These are phyloP conservation scores for Mortierella hygrophila DNA, from an alignment of 192 early-diverging fungal genomes.

Conservation along the genomic window DNA sequence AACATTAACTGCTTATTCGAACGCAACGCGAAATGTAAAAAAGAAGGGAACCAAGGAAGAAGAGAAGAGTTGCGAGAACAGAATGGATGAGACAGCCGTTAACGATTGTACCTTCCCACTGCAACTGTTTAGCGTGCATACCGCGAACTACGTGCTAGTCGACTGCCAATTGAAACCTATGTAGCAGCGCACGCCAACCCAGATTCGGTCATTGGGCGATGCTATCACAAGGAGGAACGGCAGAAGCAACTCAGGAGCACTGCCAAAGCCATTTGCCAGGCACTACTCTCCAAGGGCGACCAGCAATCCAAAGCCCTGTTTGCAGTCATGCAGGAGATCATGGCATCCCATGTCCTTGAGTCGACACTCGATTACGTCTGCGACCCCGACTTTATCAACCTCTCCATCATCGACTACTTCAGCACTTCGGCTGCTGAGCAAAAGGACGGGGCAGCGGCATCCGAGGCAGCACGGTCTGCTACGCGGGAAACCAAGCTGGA, in stretches of 20 bases:
- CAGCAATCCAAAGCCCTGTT: slow-evolving; percentile 54
- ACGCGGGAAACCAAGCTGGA: background rate
- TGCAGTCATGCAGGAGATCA: slow-evolving; percentile 63
- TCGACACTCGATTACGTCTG: slow-evolving; percentile 57
- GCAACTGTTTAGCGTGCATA: slow-evolving; percentile 32
- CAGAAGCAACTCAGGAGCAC: slow-evolving; percentile 57
- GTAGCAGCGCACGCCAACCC: slow-evolving; percentile 52
- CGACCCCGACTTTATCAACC: slow-evolving; percentile 68
- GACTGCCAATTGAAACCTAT: slow-evolving; percentile 55
- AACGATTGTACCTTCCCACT: background rate
- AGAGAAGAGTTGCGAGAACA: too few species aligned
- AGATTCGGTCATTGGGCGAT: slow-evolving; percentile 60
- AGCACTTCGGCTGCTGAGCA: slow-evolving; percentile 10
- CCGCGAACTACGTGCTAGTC: slow-evolving; percentile 56
- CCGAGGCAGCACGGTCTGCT: background rate
- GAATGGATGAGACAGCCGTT: background rate
- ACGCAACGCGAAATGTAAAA: background rate
- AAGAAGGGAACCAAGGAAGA: too few species aligned
- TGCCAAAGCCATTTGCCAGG: slow-evolving; percentile 50
- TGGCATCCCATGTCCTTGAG: slow-evolving; percentile 63
- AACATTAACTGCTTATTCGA: background rate
- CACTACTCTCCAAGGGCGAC: slow-evolving; percentile 59
- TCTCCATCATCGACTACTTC: slow-evolving; percentile 63
- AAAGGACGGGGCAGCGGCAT: background rate
- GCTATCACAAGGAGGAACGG: slow-evolving; percentile 53